phyloP scores from a whole-genome alignment of 1,284 basidiomycete species.

The Sphagnurus paluster region DNA sequence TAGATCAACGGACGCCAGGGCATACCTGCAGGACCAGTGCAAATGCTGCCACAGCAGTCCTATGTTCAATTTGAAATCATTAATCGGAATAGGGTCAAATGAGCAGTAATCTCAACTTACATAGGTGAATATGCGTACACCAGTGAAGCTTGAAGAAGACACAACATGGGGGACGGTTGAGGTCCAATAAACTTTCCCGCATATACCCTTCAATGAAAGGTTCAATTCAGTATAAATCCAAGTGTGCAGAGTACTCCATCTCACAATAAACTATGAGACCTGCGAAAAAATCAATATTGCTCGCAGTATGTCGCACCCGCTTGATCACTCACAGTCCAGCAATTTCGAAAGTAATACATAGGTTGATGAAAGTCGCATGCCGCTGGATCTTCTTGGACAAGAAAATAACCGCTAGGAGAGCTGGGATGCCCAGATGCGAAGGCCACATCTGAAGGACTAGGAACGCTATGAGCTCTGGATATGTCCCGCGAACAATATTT shows the following conservation, averaged over 20 bases:
- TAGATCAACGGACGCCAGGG: background rate
- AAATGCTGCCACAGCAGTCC: conserved; percentile 42
- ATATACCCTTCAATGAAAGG: conserved; percentile 39
- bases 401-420: conserved; percentile 41
- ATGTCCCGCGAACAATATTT: conserved; percentile 43
- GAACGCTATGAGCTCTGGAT: conserved; percentile 39
- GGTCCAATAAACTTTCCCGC: conserved; percentile 40
- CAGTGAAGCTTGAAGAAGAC: conserved; percentile 47
- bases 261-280: conserved; percentile 36
- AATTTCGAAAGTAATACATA: conserved; percentile 45
- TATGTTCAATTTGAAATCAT: conserved; percentile 16
- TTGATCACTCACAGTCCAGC: conserved; percentile 34
- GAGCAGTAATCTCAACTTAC: conserved; percentile 27
- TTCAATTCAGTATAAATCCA: background rate
- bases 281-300: conserved; percentile 13
- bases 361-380: conserved; percentile 49
- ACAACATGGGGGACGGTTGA: conserved; percentile 43
- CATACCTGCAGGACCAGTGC: conserved; percentile 44
- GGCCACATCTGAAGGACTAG: conserved; percentile 50
- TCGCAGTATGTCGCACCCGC: background rate
- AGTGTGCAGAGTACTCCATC: conserved; percentile 8
- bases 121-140: conserved; percentile 49
- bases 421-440: conserved; percentile 46
- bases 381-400: conserved; percentile 40
- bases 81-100: background rate